Evolutionary conservation across 208 protist genomes (phyloP).

Genomic region (Jaenimonas drosophilae): DNA sequence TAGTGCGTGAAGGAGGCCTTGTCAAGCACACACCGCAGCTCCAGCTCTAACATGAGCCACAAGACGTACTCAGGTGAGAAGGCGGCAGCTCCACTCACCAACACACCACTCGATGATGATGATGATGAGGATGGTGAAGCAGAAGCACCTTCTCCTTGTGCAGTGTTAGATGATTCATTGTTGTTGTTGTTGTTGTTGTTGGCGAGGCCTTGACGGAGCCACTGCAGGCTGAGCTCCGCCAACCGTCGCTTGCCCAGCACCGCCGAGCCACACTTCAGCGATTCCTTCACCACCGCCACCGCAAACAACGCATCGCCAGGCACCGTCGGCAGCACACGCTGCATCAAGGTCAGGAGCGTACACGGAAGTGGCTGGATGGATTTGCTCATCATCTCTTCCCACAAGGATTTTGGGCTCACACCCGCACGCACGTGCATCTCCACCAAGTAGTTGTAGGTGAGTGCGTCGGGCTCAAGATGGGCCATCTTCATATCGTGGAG

Average conservation of each 20-base stretch:
- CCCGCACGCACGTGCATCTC: constrained; percentile 71
- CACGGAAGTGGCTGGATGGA: constrained; percentile 39
- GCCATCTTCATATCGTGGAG: constrained; percentile 36
- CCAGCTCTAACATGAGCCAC: constrained; percentile 79
- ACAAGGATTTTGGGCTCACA: constrained; percentile 48
- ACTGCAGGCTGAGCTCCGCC: constrained; percentile 47
- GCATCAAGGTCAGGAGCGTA: constrained; percentile 52
- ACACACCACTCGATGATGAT: neutral
- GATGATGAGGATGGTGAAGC: too few relatives aligned
- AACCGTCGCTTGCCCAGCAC: constrained; percentile 65
- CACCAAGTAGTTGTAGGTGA: constrained; percentile 79
- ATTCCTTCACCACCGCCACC: constrained; percentile 51
- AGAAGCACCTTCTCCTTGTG: too few relatives aligned
- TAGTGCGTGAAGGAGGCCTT: constrained; percentile 64
- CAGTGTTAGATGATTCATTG: too few relatives aligned
- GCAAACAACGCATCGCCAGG: constrained; percentile 46
- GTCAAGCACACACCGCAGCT: constrained; percentile 73
- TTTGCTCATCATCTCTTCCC: constrained; percentile 37
- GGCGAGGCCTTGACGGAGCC: constrained; percentile 13
- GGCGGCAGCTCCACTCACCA: neutral
- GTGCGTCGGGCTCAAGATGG: constrained; percentile 24
- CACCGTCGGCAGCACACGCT: constrained; percentile 69
- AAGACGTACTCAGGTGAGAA: constrained; percentile 47
- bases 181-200: too few relatives aligned
- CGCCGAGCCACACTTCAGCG: constrained; percentile 33